Evolutionary conservation across 2,329 filamentous ascomycete genomes (phyloP).

Genomic region (Ophiostoma sp.): DNA sequence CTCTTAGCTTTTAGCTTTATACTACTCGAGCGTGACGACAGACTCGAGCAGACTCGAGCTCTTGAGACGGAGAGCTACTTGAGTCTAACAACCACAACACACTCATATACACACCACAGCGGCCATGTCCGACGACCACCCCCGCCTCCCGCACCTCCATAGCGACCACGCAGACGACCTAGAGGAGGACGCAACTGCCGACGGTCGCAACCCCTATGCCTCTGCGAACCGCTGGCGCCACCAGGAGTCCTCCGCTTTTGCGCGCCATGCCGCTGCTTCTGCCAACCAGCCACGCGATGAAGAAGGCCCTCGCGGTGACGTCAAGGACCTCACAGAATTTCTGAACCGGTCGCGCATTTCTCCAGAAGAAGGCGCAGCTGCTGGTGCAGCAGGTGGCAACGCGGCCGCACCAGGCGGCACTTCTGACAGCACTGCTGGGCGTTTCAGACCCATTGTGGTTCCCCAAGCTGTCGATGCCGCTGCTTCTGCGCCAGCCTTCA

Average conservation of each 20-base stretch:
- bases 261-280: conserved; percentile 41
- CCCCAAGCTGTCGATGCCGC: conserved; percentile 12
- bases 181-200: conserved; percentile 32
- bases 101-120: not conserved
- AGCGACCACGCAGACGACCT: conserved; percentile 14
- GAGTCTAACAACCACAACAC: not conserved
- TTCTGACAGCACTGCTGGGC: conserved; percentile 6
- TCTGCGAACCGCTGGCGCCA: conserved; percentile 58
- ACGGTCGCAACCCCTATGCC: conserved; percentile 48
- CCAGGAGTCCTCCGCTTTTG: conserved; percentile 55
- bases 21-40: too few relatives aligned
- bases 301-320: conserved; percentile 40
- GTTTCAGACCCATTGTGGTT: conserved; percentile 24
- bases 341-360: conserved; percentile 48
- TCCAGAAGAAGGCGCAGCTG: conserved; percentile 18
- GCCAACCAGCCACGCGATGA: conserved; percentile 37
- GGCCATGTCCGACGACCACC: conserved; percentile 23
- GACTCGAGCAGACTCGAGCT: not conserved
- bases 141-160: conserved; percentile 14
- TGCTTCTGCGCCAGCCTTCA: not conserved
- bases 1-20: too few relatives aligned
- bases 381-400: not conserved
- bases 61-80: not conserved
- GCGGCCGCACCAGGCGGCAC: not conserved
- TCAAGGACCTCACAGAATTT: conserved; percentile 49